Percentiles rank a stretch among this genome's conserved stretches.
Evolutionary conservation across 2,329 filamentous ascomycete genomes (phyloP).

Genomic region (Trichoderma koningiopsis): DNA sequence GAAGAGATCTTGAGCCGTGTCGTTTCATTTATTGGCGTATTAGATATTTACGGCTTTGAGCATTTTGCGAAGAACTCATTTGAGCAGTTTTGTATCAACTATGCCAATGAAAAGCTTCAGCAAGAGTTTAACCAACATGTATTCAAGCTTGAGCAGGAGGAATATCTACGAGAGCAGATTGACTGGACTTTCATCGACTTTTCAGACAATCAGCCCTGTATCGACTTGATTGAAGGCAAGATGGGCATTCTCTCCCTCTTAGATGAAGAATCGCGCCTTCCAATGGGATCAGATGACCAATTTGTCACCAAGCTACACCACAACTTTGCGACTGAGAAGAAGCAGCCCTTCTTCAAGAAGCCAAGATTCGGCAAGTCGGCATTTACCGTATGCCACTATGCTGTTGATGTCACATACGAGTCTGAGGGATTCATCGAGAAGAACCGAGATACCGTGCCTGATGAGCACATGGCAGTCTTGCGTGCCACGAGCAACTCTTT

Average conservation of each 20-base stretch:
- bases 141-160: slow-evolving; percentile 98
- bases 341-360: slow-evolving; percentile 98
- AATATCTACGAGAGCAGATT: slow-evolving; percentile 93
- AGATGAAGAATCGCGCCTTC: slow-evolving; percentile 93
- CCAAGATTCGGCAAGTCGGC: slow-evolving; percentile 95
- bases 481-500: slow-evolving; percentile 83
- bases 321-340: slow-evolving; percentile 87
- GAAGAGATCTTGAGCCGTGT: slow-evolving; percentile 83
- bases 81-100: slow-evolving; percentile 99
- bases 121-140: slow-evolving; percentile 99
- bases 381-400: slow-evolving; percentile 98
- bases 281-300: slow-evolving; percentile 96
- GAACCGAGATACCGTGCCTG: slow-evolving; percentile 96
- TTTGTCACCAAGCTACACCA: slow-evolving; percentile 96
- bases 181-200: slow-evolving; percentile 99
- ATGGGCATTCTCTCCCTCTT: slow-evolving; percentile 88
- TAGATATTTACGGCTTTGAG: slow-evolving; percentile 99
- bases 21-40: slow-evolving; percentile 90
- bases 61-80: slow-evolving; percentile 99
- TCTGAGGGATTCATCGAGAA: slow-evolving; percentile 99
- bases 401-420: slow-evolving; percentile 96
- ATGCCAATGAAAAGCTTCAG: slow-evolving; percentile 98
- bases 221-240: slow-evolving; percentile 96
- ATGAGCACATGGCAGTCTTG: slow-evolving; percentile 95
- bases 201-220: slow-evolving; percentile 98